Percentiles rank a stretch among this genome's conserved stretches.
Evolutionary conservation across 1,139 yeast species (phyloP).

Genomic region (Protomyces lactucae-debilis): DNA sequence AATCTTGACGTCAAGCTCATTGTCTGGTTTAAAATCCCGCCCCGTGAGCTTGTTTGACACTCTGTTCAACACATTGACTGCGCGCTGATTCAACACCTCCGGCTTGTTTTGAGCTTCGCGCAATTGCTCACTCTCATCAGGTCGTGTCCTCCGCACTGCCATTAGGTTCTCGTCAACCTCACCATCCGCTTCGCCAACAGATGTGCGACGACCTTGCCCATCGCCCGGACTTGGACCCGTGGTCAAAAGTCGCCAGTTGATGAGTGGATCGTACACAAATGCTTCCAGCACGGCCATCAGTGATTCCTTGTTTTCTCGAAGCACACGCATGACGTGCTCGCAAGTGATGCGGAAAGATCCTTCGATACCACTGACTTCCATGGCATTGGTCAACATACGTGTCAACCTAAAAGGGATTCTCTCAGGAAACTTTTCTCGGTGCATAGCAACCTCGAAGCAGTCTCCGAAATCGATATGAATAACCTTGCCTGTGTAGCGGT

Average conservation of each 20-base stretch:
- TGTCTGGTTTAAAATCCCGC: constrained; percentile 72
- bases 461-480: constrained; percentile 98
- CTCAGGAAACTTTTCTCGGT: constrained; percentile 95
- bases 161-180: constrained; percentile 2
- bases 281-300: constrained; percentile 98
- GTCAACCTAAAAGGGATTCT: constrained; percentile 96
- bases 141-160: constrained; percentile 38
- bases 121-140: constrained; percentile 70
- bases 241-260: constrained; percentile 82
- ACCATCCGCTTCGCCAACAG: constrained; percentile 51
- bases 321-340: constrained; percentile 93
- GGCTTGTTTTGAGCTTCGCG: constrained; percentile 69
- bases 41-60: constrained; percentile 92
- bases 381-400: constrained; percentile 93
- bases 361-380: constrained; percentile 98
- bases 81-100: constrained; percentile 85
- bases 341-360: constrained; percentile 96
- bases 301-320: constrained; percentile 90
- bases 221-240: constrained; percentile 60
- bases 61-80: constrained; percentile 80
- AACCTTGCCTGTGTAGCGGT: constrained; percentile 88
- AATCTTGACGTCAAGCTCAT: constrained; percentile 71
- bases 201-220: constrained; percentile 62
- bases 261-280: constrained; percentile 96
- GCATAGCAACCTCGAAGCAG: constrained; percentile 96